Base-by-base conservation (phyloP, 2,329 filamentous ascomycete species). In the Verticillium nubilum region DNA sequence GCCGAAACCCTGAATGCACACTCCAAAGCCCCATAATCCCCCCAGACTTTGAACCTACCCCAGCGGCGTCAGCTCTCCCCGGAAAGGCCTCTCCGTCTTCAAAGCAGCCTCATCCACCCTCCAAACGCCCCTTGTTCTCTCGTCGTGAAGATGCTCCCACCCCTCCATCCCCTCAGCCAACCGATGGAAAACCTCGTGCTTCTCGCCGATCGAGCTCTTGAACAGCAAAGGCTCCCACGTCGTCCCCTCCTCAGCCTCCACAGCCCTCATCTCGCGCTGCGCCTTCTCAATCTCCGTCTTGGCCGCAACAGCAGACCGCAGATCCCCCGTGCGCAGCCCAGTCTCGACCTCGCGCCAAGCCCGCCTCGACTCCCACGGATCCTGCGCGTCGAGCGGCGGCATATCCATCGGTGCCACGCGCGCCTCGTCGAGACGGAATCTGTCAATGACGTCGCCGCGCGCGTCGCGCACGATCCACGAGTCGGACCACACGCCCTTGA, bases 221-320 rank as follows among this genome's bases (percentile, higher is more conserved):
- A 76, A 76, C 12, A 76, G 63, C 57, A 76, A 61, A 12, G 78
- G 78, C 63, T 78, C 69, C 77, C 78, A 81, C 0, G 61, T 65
- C 70, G 26, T 9, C 33, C 53, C 29, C 5, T 77, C 77, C 15
- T 80, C 80, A 65, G 83, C 83, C 71, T 95, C 91, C 58, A 82
- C 75, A 66, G 84, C 84, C 61, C 92, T 83, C 77, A 94, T 79
- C 61, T 88, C 85, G 15, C 92, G 82, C 76, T 97, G 92, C 28
- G 86, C 85, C 67, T 93, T 88, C 72, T 97, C 92, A 59, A 97
- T 90, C 69, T 87, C 86, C 7, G 83, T 84, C 77, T 97, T 97
- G 69, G 92, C 88, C 0, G 74, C 73, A 0, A 85, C 84, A 0
- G 89, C 90, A 5, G 80, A 78, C 59, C 92, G 86, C 82, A 94